phyloP scores from a whole-genome alignment of 495 filamentous ascomycete genomes.

The Lasiosphaeriaceae sp. region DNA sequence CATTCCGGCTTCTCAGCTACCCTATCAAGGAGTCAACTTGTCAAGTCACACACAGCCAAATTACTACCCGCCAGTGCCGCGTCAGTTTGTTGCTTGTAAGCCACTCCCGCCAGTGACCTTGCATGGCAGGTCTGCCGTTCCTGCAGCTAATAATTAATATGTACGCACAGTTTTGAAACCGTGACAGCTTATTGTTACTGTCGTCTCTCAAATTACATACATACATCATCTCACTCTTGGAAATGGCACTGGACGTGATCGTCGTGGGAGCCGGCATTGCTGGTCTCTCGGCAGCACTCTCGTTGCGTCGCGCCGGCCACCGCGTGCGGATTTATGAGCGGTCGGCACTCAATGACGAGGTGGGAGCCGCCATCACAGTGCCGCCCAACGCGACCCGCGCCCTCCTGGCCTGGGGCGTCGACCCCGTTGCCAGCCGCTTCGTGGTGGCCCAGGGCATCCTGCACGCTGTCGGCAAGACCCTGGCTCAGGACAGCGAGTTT shows the following conservation, averaged over 20 bases:
- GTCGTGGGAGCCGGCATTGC: constrained; percentile 52
- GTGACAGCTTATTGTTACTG: no score
- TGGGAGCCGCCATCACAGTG: constrained; percentile 53
- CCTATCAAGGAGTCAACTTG: no score
- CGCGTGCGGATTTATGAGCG: constrained; percentile 50
- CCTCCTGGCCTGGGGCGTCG: constrained; percentile 42
- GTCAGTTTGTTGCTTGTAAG: no score
- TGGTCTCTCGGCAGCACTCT: constrained; percentile 49
- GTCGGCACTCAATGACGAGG: constrained; percentile 45
- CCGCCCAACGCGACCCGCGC: constrained; percentile 47
- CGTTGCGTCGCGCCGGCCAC: constrained; percentile 46
- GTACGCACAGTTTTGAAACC: no score
- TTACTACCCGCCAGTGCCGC: no score
- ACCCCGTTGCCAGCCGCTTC: constrained; percentile 32
- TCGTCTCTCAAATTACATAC: no score
- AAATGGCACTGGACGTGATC: constrained; percentile 35
- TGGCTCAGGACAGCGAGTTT: constrained; percentile 33
- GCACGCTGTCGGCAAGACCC: constrained; percentile 28
- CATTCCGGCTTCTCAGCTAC: no score
- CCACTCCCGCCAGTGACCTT: no score
- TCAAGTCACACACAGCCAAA: no score
- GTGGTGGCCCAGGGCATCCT: constrained; percentile 25
- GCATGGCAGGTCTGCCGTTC: no score
- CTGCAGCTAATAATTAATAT: no score
- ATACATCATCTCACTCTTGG: no score